Base-by-base conservation (phyloP, 2,329 filamentous ascomycete genomes). In the Penicillium griseofulvum region DNA sequence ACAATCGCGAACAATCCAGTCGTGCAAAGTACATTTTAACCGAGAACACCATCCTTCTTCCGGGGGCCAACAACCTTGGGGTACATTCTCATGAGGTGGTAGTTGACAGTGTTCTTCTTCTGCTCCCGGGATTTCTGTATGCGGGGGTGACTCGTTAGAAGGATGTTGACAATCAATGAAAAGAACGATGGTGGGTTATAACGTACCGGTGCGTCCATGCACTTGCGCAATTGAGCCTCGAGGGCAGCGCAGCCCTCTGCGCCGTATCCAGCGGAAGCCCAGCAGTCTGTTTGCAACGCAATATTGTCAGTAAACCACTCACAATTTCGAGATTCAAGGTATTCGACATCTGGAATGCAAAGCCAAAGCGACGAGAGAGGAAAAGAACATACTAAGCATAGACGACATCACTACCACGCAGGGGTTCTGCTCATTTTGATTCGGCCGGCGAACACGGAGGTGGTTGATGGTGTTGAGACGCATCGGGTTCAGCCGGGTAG, bases 71-170 rank as follows among this genome's bases (percentile, higher is more conserved):
- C 83, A 80, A 95, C 80, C 72, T 87, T 85, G 14, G 86, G 85
- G 66, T 88, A 89, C 78, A 89, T 83, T 68, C 94, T 85, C 63
- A 84, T 83, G 41, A 97, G 80, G 73, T 97, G 92, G 80, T 92
- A 92, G 78, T 97, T 97, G 83, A 97, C 91, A 61, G 83, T 85
- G 73, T 86, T 93, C 78, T 87, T 90, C 71, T 84, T 83, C 61
- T 76, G 72, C 52, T 76, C 74, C 60, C 74, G 74, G 45, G 81
- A 74, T 80, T 80, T 84, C 85, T 87, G 70, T 4, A 37, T 44
- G 39, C 58, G 50, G 52, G 46, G 29, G n/a, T 10, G 31, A 22
- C n/a, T 37, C 7, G 31, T 47, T 49, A 45, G 49, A 34, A 45
- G 24, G 12, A 16, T 43, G 28, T 28, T 8, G 37, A 50, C 0